Conservation (phyloP, 805 yeast species). For the Candida hispaniensis region DNA sequence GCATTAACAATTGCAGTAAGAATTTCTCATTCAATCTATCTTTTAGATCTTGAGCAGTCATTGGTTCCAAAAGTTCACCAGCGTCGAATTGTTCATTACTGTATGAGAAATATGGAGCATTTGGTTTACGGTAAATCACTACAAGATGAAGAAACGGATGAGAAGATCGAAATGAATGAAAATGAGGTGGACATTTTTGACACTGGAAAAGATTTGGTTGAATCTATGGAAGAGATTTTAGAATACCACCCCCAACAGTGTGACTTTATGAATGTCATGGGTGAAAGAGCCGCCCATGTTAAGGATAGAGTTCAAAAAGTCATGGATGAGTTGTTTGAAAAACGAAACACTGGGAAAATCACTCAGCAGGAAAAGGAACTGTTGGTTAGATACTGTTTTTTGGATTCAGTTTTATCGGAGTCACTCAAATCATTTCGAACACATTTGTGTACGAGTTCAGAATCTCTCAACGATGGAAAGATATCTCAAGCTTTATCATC, state of each 20-base stretch:
- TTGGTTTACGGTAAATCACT: constrained; percentile 17
- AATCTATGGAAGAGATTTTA: constrained; percentile 22
- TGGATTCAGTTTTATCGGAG: constrained; percentile 60
- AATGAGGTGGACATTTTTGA: constrained; percentile 31
- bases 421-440: constrained; percentile 25
- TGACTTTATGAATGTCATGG: constrained; percentile 23
- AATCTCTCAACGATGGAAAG: not conserved
- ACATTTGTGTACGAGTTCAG: not conserved
- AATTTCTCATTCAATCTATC: constrained; percentile 50
- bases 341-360: constrained; percentile 45
- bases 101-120: constrained; percentile 59
- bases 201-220: constrained; percentile 20
- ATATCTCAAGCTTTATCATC: not conserved
- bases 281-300: constrained; percentile 35
- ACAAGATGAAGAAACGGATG: constrained; percentile 16
- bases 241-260: constrained; percentile 17
- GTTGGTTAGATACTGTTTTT: constrained; percentile 51
- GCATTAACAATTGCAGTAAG: constrained; percentile 62
- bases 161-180: constrained; percentile 31
- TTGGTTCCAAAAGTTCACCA: constrained; percentile 50
- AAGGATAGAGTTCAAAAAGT: constrained; percentile 38
- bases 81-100: constrained; percentile 64
- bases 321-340: constrained; percentile 45
- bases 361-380: constrained; percentile 66
- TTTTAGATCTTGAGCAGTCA: constrained; percentile 56